Conservation (phyloP, 805 yeast genomes). For the Pichia cephalocereana region DNA sequence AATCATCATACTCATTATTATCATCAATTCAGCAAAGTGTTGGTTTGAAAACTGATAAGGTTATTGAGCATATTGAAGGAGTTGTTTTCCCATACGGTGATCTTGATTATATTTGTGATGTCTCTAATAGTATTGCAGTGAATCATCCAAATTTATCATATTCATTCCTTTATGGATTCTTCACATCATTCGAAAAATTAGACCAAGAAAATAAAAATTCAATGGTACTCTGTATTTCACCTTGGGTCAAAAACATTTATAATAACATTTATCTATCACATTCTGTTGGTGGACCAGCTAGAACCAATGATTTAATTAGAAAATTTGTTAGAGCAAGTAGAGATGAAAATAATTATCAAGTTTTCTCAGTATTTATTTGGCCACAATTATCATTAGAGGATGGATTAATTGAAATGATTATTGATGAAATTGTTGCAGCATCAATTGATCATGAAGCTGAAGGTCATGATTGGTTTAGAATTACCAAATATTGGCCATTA, state of each 20-base stretch:
- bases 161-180: conserved; percentile 41
- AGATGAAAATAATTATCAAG: conserved; percentile 37
- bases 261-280: conserved; percentile 44
- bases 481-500: conserved; percentile 51
- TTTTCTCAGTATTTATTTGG: conserved; percentile 60
- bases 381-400: conserved; percentile 53
- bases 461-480: conserved; percentile 56
- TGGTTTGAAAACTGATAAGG: conserved; percentile 49
- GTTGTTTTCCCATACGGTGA: conserved; percentile 63
- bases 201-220: conserved; percentile 27
- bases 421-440: conserved; percentile 67
- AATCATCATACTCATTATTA: conserved; percentile 53
- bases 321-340: conserved; percentile 53
- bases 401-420: conserved; percentile 43
- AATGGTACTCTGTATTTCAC: conserved; percentile 48
- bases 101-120: conserved; percentile 46
- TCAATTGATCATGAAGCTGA: conserved; percentile 74
- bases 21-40: conserved; percentile 54
- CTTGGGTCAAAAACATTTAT: conserved; percentile 68
- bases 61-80: conserved; percentile 44
- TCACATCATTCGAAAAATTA: conserved; percentile 40
- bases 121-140: conserved; percentile 49
- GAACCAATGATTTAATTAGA: conserved; percentile 51
- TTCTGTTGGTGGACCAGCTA: conserved; percentile 50
- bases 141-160: conserved; percentile 51